Evolutionary conservation across 2,329 filamentous ascomycete genomes (phyloP).

Genomic region (Fusarium paranaense): DNA sequence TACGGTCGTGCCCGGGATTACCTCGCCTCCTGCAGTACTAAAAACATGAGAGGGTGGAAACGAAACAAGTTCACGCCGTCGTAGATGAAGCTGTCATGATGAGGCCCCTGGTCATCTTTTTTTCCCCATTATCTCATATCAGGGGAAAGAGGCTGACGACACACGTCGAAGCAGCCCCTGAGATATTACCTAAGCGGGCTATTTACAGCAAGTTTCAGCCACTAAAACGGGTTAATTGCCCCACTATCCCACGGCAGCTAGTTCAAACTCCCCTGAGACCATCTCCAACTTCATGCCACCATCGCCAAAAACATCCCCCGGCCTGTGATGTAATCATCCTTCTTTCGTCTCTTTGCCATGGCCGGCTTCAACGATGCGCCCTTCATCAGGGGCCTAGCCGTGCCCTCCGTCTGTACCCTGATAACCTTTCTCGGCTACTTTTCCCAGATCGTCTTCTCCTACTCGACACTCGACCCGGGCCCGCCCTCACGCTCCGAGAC

Average conservation of each 20-base stretch:
- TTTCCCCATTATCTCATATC: constrained; percentile 15
- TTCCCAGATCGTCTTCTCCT: constrained; percentile 77
- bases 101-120: constrained; percentile 25
- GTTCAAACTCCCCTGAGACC: neutral
- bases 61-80: neutral
- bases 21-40: neutral
- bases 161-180: constrained; percentile 14
- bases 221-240: constrained; percentile 1
- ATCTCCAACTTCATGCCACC: constrained; percentile 3
- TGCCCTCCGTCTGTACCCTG: constrained; percentile 75
- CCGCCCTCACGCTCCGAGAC: constrained; percentile 69
- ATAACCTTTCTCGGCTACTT: constrained; percentile 78
- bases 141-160: constrained; percentile 34
- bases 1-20: neutral
- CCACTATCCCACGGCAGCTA: neutral
- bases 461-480: constrained; percentile 67
- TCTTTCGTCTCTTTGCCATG: constrained; percentile 44
- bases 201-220: constrained; percentile 9
- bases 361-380: constrained; percentile 57
- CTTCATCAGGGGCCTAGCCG: constrained; percentile 67
- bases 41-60: constrained; percentile 1
- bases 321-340: constrained; percentile 21
- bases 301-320: neutral
- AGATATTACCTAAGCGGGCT: constrained; percentile 34
- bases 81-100: constrained; percentile 27